Base-by-base conservation (phyloP, 306 rosid genomes). In the Mimosa pudica region DNA sequence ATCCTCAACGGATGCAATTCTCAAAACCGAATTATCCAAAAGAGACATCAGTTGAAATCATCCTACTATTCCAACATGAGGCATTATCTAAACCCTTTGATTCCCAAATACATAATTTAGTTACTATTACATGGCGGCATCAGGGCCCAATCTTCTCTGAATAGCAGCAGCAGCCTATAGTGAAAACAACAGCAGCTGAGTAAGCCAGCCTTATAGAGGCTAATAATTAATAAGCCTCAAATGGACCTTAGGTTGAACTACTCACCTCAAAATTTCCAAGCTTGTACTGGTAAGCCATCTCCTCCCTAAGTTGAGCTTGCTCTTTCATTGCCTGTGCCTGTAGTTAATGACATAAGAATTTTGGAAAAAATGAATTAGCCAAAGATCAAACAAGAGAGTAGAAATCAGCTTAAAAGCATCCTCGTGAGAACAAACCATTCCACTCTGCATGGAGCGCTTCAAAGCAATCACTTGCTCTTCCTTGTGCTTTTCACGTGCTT, bases 311-410 rank as follows among this genome's bases (percentile, higher is more conserved):
- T 84, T 88, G 98, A 83, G 99, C 97, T 89, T 95, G 98, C 86
- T 93, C 99, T 87, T 95, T 95, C 99, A 95, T 95, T 75, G 99
- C 97, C 73, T 93, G 98, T n/a, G 99, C 99, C 99, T 95, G 90
- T 51, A 80, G 72, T 58, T 77, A 33, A 83, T 78, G 62, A 65
- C 52, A 77, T 30, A 24, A 6, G 42, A 73, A 75, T 9, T 44
- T 71, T 16, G 48, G 52, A 73, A 44, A 44, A 52, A 75, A 42
- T 66, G 70, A 36, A 51, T 41, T 65, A 36, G 62, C n/a, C 44
- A 71, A 32, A 3, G 3, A 49, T 71, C 44, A 64, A 77, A 44
- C 49, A 24, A 48, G 71, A 49, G 14, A 52, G 36, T 33, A 13
- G 10, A 60, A 41, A 47, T 49, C 73, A 71, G 10, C 36, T 64